These are phyloP conservation scores for Thielaviopsis euricoi DNA, from an alignment of 2,329 filamentous ascomycete genomes.

Conservation along the genomic window DNA sequence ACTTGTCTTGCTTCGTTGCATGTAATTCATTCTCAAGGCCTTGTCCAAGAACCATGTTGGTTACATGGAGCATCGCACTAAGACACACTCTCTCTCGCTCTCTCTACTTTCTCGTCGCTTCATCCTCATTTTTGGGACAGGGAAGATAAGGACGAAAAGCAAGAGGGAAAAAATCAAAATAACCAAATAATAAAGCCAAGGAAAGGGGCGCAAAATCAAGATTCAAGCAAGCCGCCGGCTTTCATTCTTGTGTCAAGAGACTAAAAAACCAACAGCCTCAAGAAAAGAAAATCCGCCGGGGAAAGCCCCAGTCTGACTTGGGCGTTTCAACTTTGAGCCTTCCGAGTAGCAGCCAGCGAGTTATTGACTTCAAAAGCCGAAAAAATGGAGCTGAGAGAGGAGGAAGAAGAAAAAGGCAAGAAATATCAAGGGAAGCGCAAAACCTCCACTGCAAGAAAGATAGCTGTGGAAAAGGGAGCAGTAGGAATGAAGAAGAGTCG, in stretches of 20 bases:
- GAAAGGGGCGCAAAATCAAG: background rate
- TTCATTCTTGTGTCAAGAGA: background rate
- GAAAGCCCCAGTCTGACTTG: background rate
- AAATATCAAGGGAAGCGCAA: background rate
- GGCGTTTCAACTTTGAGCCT: slow-evolving; percentile 5
- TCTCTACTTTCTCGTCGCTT: background rate
- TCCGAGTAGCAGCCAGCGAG: background rate
- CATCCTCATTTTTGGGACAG: background rate
- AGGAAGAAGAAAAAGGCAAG: background rate
- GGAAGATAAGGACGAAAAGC: background rate
- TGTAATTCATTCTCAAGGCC: background rate
- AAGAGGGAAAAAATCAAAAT: background rate
- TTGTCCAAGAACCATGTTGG: background rate
- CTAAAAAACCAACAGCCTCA: background rate
- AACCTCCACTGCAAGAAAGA: too few species aligned
- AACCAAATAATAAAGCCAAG: background rate
- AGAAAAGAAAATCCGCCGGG: background rate
- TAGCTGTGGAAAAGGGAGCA: background rate
- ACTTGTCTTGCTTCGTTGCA: background rate
- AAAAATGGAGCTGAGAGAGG: background rate
- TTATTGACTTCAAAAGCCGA: background rate
- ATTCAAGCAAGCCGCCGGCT: background rate
- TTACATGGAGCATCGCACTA: background rate
- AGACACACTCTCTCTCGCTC: background rate
- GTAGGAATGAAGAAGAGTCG: background rate